Evolutionary conservation across 306 rosid species (phyloP), one percentile per base, ranked within the genome.

Genomic region (Comarum palustre): DNA sequence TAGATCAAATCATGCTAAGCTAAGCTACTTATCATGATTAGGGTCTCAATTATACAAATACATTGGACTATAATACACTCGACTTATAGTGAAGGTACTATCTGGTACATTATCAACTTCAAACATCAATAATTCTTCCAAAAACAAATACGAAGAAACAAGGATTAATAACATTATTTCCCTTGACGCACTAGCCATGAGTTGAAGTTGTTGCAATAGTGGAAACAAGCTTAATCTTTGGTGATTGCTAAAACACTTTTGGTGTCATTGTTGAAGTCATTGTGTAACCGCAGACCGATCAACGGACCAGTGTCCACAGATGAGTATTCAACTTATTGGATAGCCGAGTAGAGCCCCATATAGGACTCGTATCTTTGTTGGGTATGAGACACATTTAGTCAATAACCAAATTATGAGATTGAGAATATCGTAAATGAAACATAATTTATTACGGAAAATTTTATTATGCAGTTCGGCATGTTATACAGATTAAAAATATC

Each of bases 51-150:
- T 32, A 32, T 6, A 6, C 0, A 2, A 60, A 16, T 16, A 22
- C 67, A 16, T 32, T 61, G 7, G 15, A 61, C 25, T 17, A 15
- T 32, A 16, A 32, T 2, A 61, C 22, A 36, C 24, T 62, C 9
- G 67, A 34, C 68, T 62, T 62, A 29, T 6, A 62, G 67, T 55
- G 20, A 19, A 32, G 48, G 46, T 38, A 38, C 68, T 10, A 36
- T 64, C 48, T 6, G 47, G 69, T n/a, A 64, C 69, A 38, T 64
- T 64, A 64, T 39, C n/a, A 64, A 39, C 15, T 38, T 13, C 24
- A 38, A 8, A 8, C 11, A 31, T 31, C 36, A 60, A 60, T 32
- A 31, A 20, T 52, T 50, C 59, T 2, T 8, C 27, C 58, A 50
- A 14, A 15, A 16, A 47, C 47, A 10, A 43, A 43, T 0, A 43